Evolutionary conservation across 73 alveolate species (phyloP).

Genomic region (Symbiodinium natans): DNA sequence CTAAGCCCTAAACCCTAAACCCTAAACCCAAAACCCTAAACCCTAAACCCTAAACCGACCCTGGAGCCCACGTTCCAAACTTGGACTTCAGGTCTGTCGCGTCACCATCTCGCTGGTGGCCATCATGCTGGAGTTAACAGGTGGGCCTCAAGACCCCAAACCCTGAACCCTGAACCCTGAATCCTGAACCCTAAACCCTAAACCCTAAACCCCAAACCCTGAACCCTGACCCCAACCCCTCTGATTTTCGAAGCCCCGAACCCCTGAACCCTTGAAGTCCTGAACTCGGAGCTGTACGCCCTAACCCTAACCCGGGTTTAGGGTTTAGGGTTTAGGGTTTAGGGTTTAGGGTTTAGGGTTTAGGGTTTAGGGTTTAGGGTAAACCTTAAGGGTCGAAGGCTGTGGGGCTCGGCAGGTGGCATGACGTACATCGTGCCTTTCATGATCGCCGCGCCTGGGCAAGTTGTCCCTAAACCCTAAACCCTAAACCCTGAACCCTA

Average conservation of each 20-base stretch:
- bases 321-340: neutral
- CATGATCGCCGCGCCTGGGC: slow-evolving; percentile 75
- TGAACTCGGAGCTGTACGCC: no score
- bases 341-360: neutral
- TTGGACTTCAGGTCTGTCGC: slow-evolving; percentile 25
- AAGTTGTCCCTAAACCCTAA: neutral
- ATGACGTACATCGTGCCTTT: slow-evolving; percentile 91
- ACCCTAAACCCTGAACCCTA: neutral
- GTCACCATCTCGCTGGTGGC: slow-evolving; percentile 93
- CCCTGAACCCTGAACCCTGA: no score
- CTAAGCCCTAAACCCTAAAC: no score
- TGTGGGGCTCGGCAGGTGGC: slow-evolving; percentile 14
- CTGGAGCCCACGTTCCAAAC: neutral
- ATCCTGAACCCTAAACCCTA: no score
- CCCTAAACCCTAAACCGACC: neutral
- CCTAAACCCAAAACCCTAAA: neutral
- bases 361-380: neutral
- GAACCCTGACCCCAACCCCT: no score
- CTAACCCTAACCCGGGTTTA: no score
- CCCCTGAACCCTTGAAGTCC: no score
- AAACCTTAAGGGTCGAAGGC: no score
- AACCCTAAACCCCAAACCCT: no score
- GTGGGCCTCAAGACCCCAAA: neutral
- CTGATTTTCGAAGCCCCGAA: no score
- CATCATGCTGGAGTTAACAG: slow-evolving; percentile 93